phyloP scores from a whole-genome alignment of 1,284 basidiomycete genomes.

The Ceratorhiza oryzae-sativae region DNA sequence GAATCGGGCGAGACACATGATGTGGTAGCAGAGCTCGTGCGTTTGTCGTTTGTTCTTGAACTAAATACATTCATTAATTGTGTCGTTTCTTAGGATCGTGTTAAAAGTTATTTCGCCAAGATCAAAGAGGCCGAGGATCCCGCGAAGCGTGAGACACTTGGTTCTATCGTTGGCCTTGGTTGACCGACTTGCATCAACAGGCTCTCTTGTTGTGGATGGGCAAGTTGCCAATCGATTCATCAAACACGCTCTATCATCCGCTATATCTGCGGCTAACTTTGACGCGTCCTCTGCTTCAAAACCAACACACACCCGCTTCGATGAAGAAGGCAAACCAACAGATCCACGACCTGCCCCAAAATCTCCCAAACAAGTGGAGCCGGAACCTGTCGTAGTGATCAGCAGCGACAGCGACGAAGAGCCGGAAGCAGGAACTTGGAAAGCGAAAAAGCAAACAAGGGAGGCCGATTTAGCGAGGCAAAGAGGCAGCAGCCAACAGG shows the following conservation, averaged over 20 bases:
- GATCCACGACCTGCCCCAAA: constrained; percentile 47
- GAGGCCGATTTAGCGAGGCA: constrained; percentile 53
- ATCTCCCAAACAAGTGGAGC: constrained; percentile 37
- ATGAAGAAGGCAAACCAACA: constrained; percentile 40
- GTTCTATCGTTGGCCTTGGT: not conserved
- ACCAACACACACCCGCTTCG: constrained; percentile 45
- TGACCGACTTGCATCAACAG: constrained; percentile 49
- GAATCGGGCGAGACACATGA: constrained; percentile 58
- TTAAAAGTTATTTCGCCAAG: constrained; percentile 80
- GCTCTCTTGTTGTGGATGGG: constrained; percentile 67
- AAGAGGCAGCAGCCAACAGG: constrained; percentile 52
- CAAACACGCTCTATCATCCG: constrained; percentile 77
- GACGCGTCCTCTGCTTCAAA: constrained; percentile 37
- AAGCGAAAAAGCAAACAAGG: constrained; percentile 56
- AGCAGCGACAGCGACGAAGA: constrained; percentile 62
- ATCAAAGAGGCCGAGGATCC: constrained; percentile 75
- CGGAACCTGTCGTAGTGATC: constrained; percentile 69
- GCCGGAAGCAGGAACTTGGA: constrained; percentile 54
- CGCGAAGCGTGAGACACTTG: constrained; percentile 58
- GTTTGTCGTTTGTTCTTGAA: constrained; percentile 42
- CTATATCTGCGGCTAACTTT: constrained; percentile 51
- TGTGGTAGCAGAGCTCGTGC: constrained; percentile 73
- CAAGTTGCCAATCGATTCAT: constrained; percentile 81
- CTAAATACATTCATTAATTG: not conserved
- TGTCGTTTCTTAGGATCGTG: constrained; percentile 62